Evolutionary conservation across 306 rosid species (phyloP), one percentile per base, ranked within the genome.

Genomic region (Spatholobus suberectus): DNA sequence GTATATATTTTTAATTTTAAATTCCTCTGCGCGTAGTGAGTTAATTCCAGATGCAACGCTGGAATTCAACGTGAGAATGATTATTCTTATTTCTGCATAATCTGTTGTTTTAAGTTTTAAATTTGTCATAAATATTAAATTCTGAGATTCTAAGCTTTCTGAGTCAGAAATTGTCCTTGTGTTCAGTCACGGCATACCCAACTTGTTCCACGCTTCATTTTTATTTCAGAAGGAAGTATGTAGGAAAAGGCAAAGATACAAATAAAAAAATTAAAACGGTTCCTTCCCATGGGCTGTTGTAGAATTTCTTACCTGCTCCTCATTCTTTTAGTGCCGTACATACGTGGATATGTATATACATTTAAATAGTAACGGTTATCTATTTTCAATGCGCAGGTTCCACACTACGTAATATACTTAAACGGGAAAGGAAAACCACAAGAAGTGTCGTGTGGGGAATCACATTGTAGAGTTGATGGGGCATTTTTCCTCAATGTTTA

Each of bases 401-500:
- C 49, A 75, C 67, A 63, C 26, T 23, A 40, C 34, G n/a, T 57
- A 63, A 21, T 63, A 62, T 23, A 14, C 65, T 38, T 49, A 71
- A 76, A 29, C 15, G 43, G 71, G 69, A 52, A 73, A 61, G 65
- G 69, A 52, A 73, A 61, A 66, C 40, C 76, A 73, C 12, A 52
- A 17, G 47, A 11, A 26, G 49, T 59, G 49, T 17, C 27, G 46
- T 47, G 70, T 58, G 78, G 67, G 21, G 32, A 55, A 72, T 67
- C 85, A 41, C 46, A 38, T 49, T 67, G 76, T 7, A 44, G 37
- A 68, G 76, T 58, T 81, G 46, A 95, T 93, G 98, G 93, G 87
- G 84, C 92, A 92, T 49, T 89, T 92, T 10, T 90, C 95, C 6
- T 86, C 94, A 69, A 87, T 92, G 97, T 86, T 93, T 84, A 92